Evolutionary conservation across 768 basidiomycete genomes (phyloP).

Genomic region (Kwoniella sp.): DNA sequence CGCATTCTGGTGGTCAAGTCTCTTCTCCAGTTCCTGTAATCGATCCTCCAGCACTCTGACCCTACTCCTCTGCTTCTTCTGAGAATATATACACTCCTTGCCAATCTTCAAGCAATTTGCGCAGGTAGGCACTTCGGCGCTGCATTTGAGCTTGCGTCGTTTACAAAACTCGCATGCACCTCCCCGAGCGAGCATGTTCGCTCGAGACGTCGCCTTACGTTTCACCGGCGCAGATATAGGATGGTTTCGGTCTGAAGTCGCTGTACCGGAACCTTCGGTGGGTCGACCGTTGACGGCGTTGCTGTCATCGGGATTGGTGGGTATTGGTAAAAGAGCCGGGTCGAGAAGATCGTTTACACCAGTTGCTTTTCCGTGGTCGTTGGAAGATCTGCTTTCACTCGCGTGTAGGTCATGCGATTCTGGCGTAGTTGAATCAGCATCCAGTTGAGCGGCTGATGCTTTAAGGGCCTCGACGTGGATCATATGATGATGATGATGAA

Average conservation of each 20-base stretch:
- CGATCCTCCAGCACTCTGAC: constrained; percentile 45
- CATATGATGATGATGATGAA: neutral
- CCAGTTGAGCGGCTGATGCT: too few species aligned
- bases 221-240: constrained; percentile 15
- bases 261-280: neutral
- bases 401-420: neutral
- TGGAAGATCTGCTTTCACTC: neutral
- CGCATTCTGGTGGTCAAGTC: constrained; percentile 19
- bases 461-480: too few species aligned
- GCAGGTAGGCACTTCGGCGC: constrained; percentile 42
- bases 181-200: constrained; percentile 49
- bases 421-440: neutral
- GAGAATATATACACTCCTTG: constrained; percentile 41
- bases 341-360: neutral
- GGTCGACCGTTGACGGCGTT: neutral
- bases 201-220: constrained; percentile 42
- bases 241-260: neutral
- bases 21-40: constrained; percentile 44
- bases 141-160: constrained; percentile 43
- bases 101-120: constrained; percentile 29
- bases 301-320: neutral
- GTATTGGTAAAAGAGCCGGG: neutral
- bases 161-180: constrained; percentile 52
- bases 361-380: neutral
- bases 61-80: constrained; percentile 45